Evolutionary conservation across 805 yeast genomes (phyloP).

Genomic region (Nakazawaea anatomiae): DNA sequence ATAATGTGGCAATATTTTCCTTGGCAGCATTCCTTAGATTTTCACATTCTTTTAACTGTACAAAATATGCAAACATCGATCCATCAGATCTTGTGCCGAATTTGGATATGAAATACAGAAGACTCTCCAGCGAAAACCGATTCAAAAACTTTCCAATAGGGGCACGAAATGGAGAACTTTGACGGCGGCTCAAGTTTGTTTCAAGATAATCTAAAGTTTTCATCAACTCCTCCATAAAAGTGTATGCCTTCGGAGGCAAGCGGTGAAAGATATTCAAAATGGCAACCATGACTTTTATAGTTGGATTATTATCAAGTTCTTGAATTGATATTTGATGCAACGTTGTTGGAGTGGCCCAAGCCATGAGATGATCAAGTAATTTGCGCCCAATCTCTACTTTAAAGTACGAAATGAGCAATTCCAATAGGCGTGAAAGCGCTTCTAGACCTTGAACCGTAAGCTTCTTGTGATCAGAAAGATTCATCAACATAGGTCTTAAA

Average conservation of each 20-base stretch:
- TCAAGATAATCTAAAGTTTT: constrained; percentile 73
- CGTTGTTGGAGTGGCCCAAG: constrained; percentile 87
- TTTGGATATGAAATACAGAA: constrained; percentile 62
- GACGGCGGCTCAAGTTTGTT: constrained; percentile 75
- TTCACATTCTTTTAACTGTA: constrained; percentile 45
- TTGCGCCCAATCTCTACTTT: constrained; percentile 96
- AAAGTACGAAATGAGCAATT: constrained; percentile 84
- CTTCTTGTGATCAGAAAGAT: constrained; percentile 87
- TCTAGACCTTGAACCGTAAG: constrained; percentile 85
- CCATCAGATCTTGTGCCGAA: constrained; percentile 61
- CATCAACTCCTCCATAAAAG: constrained; percentile 84
- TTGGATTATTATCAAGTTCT: constrained; percentile 73
- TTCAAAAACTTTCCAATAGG: constrained; percentile 85
- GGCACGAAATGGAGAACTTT: constrained; percentile 82
- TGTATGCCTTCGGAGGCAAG: constrained; percentile 86
- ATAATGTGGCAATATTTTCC: constrained; percentile 42
- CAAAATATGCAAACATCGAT: constrained; percentile 60
- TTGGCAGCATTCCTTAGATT: constrained; percentile 54
- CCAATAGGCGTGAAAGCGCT: constrained; percentile 82
- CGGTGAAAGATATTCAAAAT: constrained; percentile 87
- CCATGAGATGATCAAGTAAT: constrained; percentile 85
- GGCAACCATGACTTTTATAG: constrained; percentile 83
- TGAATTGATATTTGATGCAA: constrained; percentile 72
- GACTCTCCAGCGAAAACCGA: constrained; percentile 72
- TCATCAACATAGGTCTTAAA: constrained; percentile 90